Conservation (phyloP, 345 rosid species). For the Erysimum cheiranthoides region DNA sequence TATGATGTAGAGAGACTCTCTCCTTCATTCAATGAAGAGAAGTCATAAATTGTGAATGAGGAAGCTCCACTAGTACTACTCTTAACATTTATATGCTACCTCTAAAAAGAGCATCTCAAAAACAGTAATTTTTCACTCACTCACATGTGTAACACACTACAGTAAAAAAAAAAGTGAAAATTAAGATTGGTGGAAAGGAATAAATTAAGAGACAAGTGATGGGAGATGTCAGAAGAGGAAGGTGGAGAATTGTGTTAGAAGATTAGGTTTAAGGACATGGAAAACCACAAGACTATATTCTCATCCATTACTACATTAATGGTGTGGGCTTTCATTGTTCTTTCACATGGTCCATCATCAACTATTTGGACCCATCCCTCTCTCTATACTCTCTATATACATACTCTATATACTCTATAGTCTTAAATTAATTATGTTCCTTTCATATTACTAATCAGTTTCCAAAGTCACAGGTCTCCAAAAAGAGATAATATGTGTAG, state of each 20-base stretch:
- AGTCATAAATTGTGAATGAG: constrained; percentile 34
- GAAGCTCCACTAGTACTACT: constrained; percentile 33
- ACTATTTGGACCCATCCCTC: constrained; percentile 39
- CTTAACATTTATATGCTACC: constrained; percentile 30
- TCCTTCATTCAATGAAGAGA: constrained; percentile 43
- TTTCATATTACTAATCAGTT: constrained; percentile 35
- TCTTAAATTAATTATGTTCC: background rate
- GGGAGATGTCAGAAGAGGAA: constrained; percentile 45
- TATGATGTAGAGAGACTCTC: constrained; percentile 32
- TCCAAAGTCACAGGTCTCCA: constrained; percentile 34
- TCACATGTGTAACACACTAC: constrained; percentile 36
- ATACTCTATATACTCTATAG: constrained; percentile 11
- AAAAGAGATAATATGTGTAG: constrained; percentile 14
- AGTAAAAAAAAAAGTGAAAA: constrained; percentile 19
- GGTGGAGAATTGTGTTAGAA: constrained; percentile 32
- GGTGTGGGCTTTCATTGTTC: constrained; percentile 48
- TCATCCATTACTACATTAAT: constrained; percentile 36
- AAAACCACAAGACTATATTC: constrained; percentile 41
- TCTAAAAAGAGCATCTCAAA: constrained; percentile 29
- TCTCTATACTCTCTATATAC: constrained; percentile 1
- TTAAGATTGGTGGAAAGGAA: constrained; percentile 27
- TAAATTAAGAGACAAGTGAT: constrained; percentile 37
- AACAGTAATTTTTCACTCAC: constrained; percentile 29
- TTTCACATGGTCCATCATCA: constrained; percentile 45
- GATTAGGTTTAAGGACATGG: constrained; percentile 44